Conservation (phyloP, 768 basidiomycete genomes). For the Mycena filopes region DNA sequence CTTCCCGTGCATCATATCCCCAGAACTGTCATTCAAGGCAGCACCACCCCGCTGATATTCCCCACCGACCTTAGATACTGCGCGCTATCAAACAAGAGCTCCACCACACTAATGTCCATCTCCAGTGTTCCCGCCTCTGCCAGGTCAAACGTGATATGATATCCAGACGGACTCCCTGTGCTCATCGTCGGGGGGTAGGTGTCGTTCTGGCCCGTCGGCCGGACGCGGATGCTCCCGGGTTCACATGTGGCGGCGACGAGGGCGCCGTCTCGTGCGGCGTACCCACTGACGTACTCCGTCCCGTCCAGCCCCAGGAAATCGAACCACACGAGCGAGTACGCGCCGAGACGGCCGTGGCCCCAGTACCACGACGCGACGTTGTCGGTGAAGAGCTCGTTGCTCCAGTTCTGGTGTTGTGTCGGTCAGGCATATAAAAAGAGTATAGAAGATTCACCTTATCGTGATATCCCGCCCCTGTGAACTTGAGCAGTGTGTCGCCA, state of each 20-base stretch:
- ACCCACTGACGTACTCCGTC: constrained; percentile 20
- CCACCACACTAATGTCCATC: background rate
- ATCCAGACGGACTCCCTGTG: constrained; percentile 1
- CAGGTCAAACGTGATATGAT: constrained; percentile 12
- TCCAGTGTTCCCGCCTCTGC: background rate
- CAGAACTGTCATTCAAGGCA: too few relatives aligned
- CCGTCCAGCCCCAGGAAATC: constrained; percentile 14
- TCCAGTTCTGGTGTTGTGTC: constrained; percentile 24
- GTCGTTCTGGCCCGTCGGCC: constrained; percentile 14
- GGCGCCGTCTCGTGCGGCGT: constrained; percentile 7
- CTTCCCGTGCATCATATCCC: background rate
- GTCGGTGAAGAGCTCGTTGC: constrained; percentile 7
- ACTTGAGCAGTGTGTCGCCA: constrained; percentile 12
- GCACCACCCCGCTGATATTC: background rate
- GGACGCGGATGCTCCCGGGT: constrained; percentile 1
- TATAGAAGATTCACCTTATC: constrained; percentile 21
- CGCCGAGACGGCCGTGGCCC: constrained; percentile 26
- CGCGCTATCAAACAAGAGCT: background rate
- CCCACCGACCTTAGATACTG: background rate
- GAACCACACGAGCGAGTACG: constrained; percentile 30
- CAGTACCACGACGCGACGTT: constrained; percentile 28
- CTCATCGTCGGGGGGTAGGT: constrained; percentile 13
- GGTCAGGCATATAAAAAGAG: background rate
- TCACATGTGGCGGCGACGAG: constrained; percentile 19
- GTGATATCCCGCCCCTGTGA: constrained; percentile 28